Evolutionary conservation across 2,329 filamentous ascomycete genomes (phyloP).

Genomic region (Diaporthe destruens): DNA sequence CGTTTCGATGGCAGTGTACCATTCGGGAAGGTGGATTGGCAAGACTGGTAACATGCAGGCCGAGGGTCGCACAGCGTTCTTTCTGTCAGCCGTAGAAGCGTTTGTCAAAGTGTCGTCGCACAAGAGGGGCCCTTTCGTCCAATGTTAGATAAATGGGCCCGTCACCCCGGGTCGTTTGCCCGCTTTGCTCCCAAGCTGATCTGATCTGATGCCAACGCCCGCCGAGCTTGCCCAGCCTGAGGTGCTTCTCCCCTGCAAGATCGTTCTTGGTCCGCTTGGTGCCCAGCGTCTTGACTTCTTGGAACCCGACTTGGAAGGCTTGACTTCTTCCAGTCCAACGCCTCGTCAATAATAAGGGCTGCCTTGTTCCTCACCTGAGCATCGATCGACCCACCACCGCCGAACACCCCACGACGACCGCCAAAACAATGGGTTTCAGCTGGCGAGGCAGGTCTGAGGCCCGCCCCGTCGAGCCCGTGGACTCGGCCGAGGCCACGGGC

Average conservation of each 20-base stretch:
- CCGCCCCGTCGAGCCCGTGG: conserved; percentile 29
- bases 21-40: conserved; percentile 22
- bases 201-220: conserved; percentile 5
- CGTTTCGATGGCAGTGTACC: background rate
- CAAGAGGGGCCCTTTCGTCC: background rate
- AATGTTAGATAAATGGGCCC: conserved; percentile 10
- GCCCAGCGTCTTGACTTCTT: conserved; percentile 27
- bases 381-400: too few species aligned
- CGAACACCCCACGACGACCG: background rate
- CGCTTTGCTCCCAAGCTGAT: too few species aligned
- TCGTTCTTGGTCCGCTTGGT: conserved; percentile 31
- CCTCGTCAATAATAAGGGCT: too few species aligned
- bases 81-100: background rate
- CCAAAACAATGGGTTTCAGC: conserved; percentile 15
- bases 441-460: conserved; percentile 28
- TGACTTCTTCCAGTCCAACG: background rate
- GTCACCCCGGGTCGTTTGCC: background rate
- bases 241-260: conserved; percentile 1
- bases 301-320: background rate
- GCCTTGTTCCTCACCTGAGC: too few species aligned
- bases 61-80: background rate
- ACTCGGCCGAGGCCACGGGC: conserved; percentile 32
- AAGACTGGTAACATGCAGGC: background rate
- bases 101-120: background rate
- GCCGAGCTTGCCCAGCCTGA: conserved; percentile 15